These are phyloP conservation scores for Cryptococcus hybrid DNA, from an alignment of 1,284 basidiomycete species.

Conservation along the genomic window DNA sequence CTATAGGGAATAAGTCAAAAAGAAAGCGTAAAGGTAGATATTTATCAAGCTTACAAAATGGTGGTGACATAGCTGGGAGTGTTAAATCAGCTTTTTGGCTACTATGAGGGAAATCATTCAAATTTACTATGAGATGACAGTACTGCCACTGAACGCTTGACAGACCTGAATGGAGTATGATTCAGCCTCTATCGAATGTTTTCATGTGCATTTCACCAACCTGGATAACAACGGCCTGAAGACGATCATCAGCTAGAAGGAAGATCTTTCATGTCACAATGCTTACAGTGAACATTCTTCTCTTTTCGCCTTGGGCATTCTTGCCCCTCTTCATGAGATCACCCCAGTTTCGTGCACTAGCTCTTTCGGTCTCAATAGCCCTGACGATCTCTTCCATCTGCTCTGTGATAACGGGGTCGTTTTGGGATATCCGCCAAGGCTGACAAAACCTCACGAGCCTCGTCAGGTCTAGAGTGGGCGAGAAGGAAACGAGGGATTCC, in stretches of 20 bases:
- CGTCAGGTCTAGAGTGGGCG: slow-evolving; percentile 5
- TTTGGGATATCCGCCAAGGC: slow-evolving; percentile 8
- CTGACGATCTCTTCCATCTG: slow-evolving; percentile 15
- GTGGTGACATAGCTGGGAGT: slow-evolving; percentile 15
- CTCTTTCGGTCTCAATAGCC: slow-evolving; percentile 19
- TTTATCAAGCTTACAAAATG: slow-evolving; percentile 11
- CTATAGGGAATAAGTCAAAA: neutral
- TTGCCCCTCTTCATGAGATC: slow-evolving; percentile 14
- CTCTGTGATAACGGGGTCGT: slow-evolving; percentile 3
- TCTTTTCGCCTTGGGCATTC: slow-evolving; percentile 16
- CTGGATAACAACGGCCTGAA: slow-evolving; percentile 1
- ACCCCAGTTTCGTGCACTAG: slow-evolving; percentile 11
- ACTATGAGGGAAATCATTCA: neutral
- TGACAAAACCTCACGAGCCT: slow-evolving; percentile 12
- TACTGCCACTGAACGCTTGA: slow-evolving; percentile 16
- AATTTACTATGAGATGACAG: slow-evolving; percentile 14
- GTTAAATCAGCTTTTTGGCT: neutral
- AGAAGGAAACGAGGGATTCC: slow-evolving; percentile 20
- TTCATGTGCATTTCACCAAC: neutral
- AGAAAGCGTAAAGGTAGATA: neutral
- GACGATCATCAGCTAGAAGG: neutral
- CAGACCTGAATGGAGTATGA: slow-evolving; percentile 2
- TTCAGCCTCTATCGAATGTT: neutral
- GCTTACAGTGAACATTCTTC: slow-evolving; percentile 21
- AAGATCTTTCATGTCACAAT: neutral